Base-by-base conservation (phyloP, 345 rosid genomes). In the Capsella bursapastoris region DNA sequence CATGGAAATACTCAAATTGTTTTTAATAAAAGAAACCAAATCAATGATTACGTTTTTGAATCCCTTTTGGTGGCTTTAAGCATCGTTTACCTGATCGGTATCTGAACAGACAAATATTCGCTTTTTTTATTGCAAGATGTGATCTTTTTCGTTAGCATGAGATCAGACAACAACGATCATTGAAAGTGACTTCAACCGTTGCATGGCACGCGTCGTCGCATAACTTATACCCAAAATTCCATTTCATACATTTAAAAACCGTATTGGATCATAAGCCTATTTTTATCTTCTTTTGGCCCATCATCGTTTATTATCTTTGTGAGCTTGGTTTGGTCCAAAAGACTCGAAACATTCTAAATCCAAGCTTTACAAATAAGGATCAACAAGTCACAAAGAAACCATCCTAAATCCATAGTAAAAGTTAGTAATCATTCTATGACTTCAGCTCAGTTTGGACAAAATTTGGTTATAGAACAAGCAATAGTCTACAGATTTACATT, bases 101-200 rank as follows among this genome's bases (percentile, higher is more conserved):
- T 40, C 63, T 41, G 72, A 68, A 68, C 72, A 41, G 63, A 68
- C 63, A 68, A 56, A 41, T 68, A 68, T 68, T 68, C 62, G 32
- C 62, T 68, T 68, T 65, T 47, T 40, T n/a, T 34, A n/a, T 6
- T 34, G 2, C 1, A 18, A 5, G 10, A 35, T 38, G 15, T 52
- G 48, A 5, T 35, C 8, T 18, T 66, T 66, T 38, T 8, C 38
- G 3, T 38, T 38, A 22, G 25, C 7, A 51, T 51, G 25, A 22
- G 37, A 67, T 34, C 25, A 22, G 25, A 22, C 25, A 22, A 22
- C 31, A 48, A 22, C 25, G 25, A 22, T 37, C 34, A 10, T 41
- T 41, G 63, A 68, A 14, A 68, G 32, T 56, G 44, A 68, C 73
- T 29, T 56, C 43, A 43, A 56, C 18, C 29, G 1, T 1, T 55